These are phyloP conservation scores for Nicotiana knightiana DNA, from an alignment of 257 asterid genomes.

Conservation along the genomic window DNA sequence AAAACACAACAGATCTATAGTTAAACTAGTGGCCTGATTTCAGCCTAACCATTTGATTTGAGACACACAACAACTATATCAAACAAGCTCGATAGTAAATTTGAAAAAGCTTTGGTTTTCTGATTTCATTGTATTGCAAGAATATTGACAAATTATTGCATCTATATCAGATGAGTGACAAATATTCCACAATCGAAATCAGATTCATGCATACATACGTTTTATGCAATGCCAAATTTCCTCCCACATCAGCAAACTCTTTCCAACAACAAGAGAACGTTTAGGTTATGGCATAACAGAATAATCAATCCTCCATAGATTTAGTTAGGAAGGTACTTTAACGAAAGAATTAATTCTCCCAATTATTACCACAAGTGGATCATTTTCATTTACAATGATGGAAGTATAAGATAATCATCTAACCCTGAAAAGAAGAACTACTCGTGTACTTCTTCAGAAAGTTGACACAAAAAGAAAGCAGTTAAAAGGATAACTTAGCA, in stretches of 20 bases:
- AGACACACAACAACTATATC: neutral
- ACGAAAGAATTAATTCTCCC: neutral
- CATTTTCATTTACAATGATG: neutral
- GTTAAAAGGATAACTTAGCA: neutral
- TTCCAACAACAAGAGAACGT: neutral
- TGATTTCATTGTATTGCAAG: too few species aligned
- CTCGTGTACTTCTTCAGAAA: constrained; percentile 8
- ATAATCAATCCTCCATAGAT: neutral
- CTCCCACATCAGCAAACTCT: neutral
- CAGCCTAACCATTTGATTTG: neutral
- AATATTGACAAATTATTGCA: neutral
- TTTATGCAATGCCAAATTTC: neutral
- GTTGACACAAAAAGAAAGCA: neutral
- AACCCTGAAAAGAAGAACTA: constrained; percentile 12
- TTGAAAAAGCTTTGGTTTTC: neutral
- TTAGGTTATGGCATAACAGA: too few species aligned
- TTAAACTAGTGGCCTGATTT: neutral
- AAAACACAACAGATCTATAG: neutral
- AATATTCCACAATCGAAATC: neutral
- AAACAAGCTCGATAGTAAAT: neutral
- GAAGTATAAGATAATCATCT: neutral
- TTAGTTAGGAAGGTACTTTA: neutral
- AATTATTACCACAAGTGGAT: neutral
- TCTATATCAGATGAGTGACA: neutral
- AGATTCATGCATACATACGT: neutral